phyloP scores from a whole-genome alignment of 352 stramenopile genomes.

The Phytophthora chlamydospora region DNA sequence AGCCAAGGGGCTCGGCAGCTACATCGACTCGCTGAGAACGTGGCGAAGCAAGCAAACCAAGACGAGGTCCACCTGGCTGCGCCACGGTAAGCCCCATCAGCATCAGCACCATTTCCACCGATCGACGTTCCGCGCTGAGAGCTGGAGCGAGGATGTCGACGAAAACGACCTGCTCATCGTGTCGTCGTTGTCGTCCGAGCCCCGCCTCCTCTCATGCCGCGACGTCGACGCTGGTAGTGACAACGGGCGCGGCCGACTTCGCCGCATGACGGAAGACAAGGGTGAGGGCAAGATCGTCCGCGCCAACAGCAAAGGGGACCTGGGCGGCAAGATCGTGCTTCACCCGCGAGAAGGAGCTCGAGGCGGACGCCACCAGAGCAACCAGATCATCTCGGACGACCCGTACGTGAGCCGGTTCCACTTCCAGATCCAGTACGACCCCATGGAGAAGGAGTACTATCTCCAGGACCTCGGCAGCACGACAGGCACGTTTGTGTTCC shows the following conservation, averaged over 20 bases:
- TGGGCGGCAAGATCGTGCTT: slow-evolving; percentile 63
- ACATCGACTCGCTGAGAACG: slow-evolving; percentile 31
- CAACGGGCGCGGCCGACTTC: slow-evolving; percentile 1
- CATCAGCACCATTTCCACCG: slow-evolving; percentile 4
- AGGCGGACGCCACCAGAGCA: slow-evolving; percentile 77
- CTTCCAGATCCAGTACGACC: slow-evolving; percentile 82
- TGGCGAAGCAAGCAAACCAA: slow-evolving; percentile 16
- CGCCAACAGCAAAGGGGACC: slow-evolving; percentile 20
- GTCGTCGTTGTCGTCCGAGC: slow-evolving; percentile 66
- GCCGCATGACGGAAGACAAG: slow-evolving; percentile 31
- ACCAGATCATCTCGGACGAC: slow-evolving; percentile 89
- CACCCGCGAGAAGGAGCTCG: slow-evolving; percentile 63
- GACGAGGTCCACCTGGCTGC: slow-evolving; percentile 10
- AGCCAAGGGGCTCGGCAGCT: slow-evolving; percentile 24
- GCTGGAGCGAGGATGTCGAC: slow-evolving; percentile 60
- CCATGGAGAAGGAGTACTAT: slow-evolving; percentile 86
- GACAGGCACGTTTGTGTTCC: slow-evolving; percentile 82
- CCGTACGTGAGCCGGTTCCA: slow-evolving; percentile 84
- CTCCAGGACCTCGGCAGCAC: slow-evolving; percentile 82
- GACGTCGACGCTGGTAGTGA: slow-evolving; percentile 4
- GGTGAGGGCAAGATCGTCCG: slow-evolving; percentile 31
- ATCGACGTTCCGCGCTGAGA: slow-evolving; percentile 16
- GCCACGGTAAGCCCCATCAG: slow-evolving; percentile 11
- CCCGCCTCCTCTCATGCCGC: slow-evolving; percentile 31
- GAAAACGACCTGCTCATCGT: slow-evolving; percentile 76